Evolutionary conservation across 495 filamentous ascomycete genomes (phyloP), one percentile per base, ranked within the genome.

Genomic region (Evansstolkia leycettana): DNA sequence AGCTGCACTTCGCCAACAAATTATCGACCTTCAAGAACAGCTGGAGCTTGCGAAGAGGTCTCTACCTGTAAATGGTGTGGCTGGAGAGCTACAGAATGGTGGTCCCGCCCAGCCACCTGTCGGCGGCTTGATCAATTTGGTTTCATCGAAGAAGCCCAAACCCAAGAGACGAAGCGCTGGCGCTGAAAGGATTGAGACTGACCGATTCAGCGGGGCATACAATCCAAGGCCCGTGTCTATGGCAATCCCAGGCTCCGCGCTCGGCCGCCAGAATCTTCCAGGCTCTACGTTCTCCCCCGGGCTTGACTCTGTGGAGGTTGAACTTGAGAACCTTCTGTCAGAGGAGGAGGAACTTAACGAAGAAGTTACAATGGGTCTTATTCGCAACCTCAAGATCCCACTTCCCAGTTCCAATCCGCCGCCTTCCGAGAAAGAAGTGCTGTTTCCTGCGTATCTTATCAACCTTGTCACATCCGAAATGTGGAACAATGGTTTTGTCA

Each of bases 401-500:
- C 70, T 79, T 5, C 87, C 89, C 5, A 77, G 76, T 40, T 78
- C 79, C 8, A 84, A 71, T 36, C 89, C 90, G 6, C 78, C 84
- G 16, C 86, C 89, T 7, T 87, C 83, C 17, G 92, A 96, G 62
- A 99, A 99, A 67, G 90, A 99, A 55, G 89, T 99, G 20, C 67
- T 99, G 34, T 99, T 96, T 73, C 92, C 90, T 14, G 87, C 90
- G 1, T 99, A 95, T 52, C 75, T 99, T 40, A 99, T 99, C 64
- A 99, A 99, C 57, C 75, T 99, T 19, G 90, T 99, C 31, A 99
- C 90, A 10, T 94, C 86, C 9, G 90, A 99, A 62, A 99, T 99
- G 90, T 99, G 90, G 90, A 99, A 99, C 67, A 99, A 99, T 50
- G 90, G 90, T 17, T 99, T 94, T 53, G 92, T 99, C 43, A 96